Conservation (phyloP, 1,284 basidiomycete species). For the Taiwanofungus camphoratus region DNA sequence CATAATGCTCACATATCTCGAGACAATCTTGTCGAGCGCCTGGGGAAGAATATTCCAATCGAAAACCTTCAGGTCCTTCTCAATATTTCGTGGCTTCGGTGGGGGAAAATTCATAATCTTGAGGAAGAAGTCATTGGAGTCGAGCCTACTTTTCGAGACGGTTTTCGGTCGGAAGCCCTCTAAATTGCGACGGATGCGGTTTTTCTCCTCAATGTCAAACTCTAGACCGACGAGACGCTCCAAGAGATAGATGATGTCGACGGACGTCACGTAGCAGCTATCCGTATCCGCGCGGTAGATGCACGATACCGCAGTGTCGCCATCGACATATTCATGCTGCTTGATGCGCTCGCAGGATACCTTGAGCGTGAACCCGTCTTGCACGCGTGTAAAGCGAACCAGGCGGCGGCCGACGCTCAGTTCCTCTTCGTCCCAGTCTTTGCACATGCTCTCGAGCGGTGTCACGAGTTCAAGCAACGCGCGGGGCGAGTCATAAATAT, state of each 20-base stretch:
- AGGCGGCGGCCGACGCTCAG: slow-evolving; percentile 57
- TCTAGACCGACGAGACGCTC: slow-evolving; percentile 81
- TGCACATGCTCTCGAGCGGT: slow-evolving; percentile 46
- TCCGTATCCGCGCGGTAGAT: slow-evolving; percentile 81
- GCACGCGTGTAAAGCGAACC: slow-evolving; percentile 61
- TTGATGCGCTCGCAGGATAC: slow-evolving; percentile 59
- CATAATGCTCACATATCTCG: slow-evolving; percentile 81
- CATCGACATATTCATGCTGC: slow-evolving; percentile 51
- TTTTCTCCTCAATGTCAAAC: slow-evolving; percentile 95
- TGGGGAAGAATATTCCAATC: slow-evolving; percentile 81
- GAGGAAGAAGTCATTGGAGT: slow-evolving; percentile 84
- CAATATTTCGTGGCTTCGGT: slow-evolving; percentile 93
- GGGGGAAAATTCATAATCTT: slow-evolving; percentile 93
- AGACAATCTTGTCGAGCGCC: slow-evolving; percentile 88
- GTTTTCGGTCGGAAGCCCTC: slow-evolving; percentile 91
- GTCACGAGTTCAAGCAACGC: slow-evolving; percentile 54
- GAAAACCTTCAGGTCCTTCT: slow-evolving; percentile 97
- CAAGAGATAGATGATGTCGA: slow-evolving; percentile 91
- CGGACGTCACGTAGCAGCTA: slow-evolving; percentile 86
- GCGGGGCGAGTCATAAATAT: slow-evolving; percentile 35
- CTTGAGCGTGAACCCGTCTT: slow-evolving; percentile 54
- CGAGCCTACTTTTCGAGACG: slow-evolving; percentile 80
- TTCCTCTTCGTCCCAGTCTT: slow-evolving; percentile 56
- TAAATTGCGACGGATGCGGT: slow-evolving; percentile 89
- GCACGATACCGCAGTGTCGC: slow-evolving; percentile 76